These are phyloP conservation scores for Phytophthora multivora DNA, from an alignment of 352 stramenopile species.

Conservation along the genomic window DNA sequence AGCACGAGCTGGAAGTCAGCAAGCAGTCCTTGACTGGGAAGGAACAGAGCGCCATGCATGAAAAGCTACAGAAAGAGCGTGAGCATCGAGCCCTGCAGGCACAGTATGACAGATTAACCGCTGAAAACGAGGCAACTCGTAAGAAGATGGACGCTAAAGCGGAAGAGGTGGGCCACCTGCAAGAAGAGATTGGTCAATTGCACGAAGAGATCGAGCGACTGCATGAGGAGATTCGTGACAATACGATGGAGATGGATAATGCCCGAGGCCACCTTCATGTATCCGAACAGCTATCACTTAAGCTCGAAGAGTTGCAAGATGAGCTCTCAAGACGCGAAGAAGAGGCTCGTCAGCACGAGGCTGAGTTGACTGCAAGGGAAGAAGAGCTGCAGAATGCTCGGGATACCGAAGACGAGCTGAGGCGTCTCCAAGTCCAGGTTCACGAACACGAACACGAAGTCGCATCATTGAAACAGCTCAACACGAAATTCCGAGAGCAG, in stretches of 20 bases:
- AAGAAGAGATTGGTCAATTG: conserved; percentile 30
- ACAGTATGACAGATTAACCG: conserved; percentile 32
- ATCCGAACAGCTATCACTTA: conserved; percentile 51
- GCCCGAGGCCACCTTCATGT: conserved; percentile 41
- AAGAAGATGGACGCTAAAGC: conserved; percentile 34
- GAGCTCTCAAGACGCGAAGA: conserved; percentile 36
- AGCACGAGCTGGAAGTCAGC: conserved; percentile 42
- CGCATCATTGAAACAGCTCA: conserved; percentile 29
- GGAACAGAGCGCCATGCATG: conserved; percentile 53
- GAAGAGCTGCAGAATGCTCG: conserved; percentile 27
- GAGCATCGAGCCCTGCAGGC: conserved; percentile 45
- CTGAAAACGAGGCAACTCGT: conserved; percentile 22
- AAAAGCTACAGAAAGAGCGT: conserved; percentile 58
- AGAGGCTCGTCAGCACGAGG: conserved; percentile 36
- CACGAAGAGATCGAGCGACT: conserved; percentile 37
- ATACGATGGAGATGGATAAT: conserved; percentile 50
- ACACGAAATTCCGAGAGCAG: conserved; percentile 32
- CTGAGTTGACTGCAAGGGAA: conserved; percentile 36
- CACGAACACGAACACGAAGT: conserved; percentile 37
- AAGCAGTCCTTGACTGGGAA: conserved; percentile 44
- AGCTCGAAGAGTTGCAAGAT: conserved; percentile 48
- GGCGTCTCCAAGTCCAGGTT: conserved; percentile 26
- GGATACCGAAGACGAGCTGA: conserved; percentile 24
- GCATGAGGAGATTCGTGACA: conserved; percentile 45
- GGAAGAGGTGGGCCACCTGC: conserved; percentile 27